These are phyloP conservation scores for Peltaster fructicola DNA, from an alignment of 2,329 filamentous ascomycete genomes.

Conservation along the genomic window DNA sequence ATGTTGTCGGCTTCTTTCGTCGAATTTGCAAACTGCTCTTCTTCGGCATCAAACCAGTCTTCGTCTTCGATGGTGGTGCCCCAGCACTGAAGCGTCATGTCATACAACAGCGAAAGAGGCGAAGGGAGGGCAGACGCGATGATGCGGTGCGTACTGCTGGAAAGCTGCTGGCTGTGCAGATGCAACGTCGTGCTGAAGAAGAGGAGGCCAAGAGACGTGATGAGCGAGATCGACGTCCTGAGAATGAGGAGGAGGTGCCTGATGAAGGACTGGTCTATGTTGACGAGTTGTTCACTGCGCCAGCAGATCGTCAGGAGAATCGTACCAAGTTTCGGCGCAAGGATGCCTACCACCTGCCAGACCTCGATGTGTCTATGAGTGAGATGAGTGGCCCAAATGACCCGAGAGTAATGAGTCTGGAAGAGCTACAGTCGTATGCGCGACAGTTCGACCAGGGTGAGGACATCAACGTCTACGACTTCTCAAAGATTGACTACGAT, in stretches of 20 bases:
- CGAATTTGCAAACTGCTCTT: slow-evolving; percentile 95
- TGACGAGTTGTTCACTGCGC: slow-evolving; percentile 70
- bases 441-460: slow-evolving; percentile 81
- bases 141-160: slow-evolving; percentile 86
- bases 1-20: slow-evolving; percentile 94
- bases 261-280: slow-evolving; percentile 70
- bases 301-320: slow-evolving; percentile 53
- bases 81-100: slow-evolving; percentile 83
- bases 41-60: slow-evolving; percentile 90
- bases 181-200: slow-evolving; percentile 78
- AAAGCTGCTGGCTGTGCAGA: slow-evolving; percentile 80
- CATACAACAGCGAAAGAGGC: slow-evolving; percentile 57
- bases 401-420: slow-evolving; percentile 86
- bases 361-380: slow-evolving; percentile 58
- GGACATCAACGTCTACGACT: slow-evolving; percentile 76
- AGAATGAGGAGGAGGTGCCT: slow-evolving; percentile 47
- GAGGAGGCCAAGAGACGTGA: slow-evolving; percentile 51
- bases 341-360: slow-evolving; percentile 88
- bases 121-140: slow-evolving; percentile 74
- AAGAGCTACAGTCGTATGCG: slow-evolving; percentile 87
- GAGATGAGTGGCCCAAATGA: slow-evolving; percentile 83
- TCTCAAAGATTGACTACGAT: slow-evolving; percentile 96
- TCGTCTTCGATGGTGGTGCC: slow-evolving; percentile 94
- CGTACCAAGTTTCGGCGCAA: slow-evolving; percentile 77
- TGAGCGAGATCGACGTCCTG: slow-evolving; percentile 14